These are phyloP conservation scores for Mycena sp. DNA, from an alignment of 1,284 basidiomycete genomes.

Conservation along the genomic window DNA sequence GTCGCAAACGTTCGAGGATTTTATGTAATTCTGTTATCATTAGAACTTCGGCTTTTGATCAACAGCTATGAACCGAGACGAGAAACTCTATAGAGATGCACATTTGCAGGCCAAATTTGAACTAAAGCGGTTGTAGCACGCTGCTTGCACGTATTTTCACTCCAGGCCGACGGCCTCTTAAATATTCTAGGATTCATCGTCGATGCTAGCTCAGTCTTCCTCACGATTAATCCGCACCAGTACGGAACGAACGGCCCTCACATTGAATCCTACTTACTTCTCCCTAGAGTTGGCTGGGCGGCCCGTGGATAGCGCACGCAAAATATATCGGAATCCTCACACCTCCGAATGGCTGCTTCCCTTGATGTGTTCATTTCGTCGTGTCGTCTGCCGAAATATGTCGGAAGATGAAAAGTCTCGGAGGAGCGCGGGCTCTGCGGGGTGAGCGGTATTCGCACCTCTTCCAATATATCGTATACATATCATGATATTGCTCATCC, in stretches of 20 bases:
- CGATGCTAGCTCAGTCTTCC: slow-evolving; percentile 1
- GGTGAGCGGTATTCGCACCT: too few relatives aligned
- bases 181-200: slow-evolving; percentile 3
- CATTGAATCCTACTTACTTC: not conserved
- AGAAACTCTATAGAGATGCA: too few relatives aligned
- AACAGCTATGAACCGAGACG: too few relatives aligned
- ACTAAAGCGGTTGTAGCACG: slow-evolving; percentile 11
- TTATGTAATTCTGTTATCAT: too few relatives aligned
- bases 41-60: too few relatives aligned
- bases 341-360: not conserved
- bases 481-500: too few relatives aligned
- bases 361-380: not conserved
- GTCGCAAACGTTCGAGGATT: too few relatives aligned
- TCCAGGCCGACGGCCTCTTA: too few relatives aligned
- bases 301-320: not conserved
- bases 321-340: not conserved
- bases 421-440: too few relatives aligned
- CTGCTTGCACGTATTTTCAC: slow-evolving; percentile 7
- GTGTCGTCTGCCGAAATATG: slow-evolving; percentile 7
- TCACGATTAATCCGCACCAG: slow-evolving; percentile 4
- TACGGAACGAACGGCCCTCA: not conserved
- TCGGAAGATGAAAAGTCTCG: not conserved
- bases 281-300: not conserved
- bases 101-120: slow-evolving; percentile 8
- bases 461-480: too few relatives aligned